These are phyloP conservation scores for Psophocarpus tetragonolobus DNA, from an alignment of 306 rosid species.

Conservation along the genomic window DNA sequence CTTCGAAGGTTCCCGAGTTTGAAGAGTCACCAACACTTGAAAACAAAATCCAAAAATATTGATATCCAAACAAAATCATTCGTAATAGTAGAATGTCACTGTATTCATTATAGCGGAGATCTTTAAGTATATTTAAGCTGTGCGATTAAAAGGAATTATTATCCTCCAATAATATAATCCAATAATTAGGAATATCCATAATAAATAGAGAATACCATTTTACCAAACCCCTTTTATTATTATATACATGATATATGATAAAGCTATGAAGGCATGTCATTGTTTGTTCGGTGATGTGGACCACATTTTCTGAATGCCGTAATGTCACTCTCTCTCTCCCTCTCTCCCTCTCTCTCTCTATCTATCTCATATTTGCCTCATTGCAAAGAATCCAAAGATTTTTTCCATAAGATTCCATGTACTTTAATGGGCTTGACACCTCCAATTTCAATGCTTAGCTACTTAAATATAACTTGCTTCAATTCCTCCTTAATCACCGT, in stretches of 20 bases:
- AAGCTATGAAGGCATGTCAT: neutral
- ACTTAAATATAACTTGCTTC: neutral
- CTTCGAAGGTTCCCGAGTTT: conserved; percentile 1
- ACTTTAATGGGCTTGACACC: conserved; percentile 13
- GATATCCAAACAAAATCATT: conserved; percentile 3
- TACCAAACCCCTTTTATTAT: neutral
- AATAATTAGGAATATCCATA: no score
- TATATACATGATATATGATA: neutral
- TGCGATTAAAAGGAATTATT: no score
- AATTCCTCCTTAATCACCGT: neutral
- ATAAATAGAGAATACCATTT: no score
- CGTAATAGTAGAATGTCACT: no score
- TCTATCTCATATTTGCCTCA: neutral
- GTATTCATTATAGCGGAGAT: no score
- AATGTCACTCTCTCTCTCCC: neutral
- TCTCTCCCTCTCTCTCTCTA: neutral
- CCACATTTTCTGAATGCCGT: neutral
- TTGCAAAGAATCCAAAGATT: conserved; percentile 32
- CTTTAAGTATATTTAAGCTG: no score
- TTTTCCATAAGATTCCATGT: conserved; percentile 10
- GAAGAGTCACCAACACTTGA: neutral
- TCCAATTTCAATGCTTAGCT: neutral
- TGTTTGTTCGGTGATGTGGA: conserved; percentile 14
- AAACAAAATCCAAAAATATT: neutral
- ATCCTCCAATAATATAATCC: no score